Evolutionary conservation across 2,329 filamentous ascomycete genomes (phyloP).

Genomic region (Orbilia ellipsospora): DNA sequence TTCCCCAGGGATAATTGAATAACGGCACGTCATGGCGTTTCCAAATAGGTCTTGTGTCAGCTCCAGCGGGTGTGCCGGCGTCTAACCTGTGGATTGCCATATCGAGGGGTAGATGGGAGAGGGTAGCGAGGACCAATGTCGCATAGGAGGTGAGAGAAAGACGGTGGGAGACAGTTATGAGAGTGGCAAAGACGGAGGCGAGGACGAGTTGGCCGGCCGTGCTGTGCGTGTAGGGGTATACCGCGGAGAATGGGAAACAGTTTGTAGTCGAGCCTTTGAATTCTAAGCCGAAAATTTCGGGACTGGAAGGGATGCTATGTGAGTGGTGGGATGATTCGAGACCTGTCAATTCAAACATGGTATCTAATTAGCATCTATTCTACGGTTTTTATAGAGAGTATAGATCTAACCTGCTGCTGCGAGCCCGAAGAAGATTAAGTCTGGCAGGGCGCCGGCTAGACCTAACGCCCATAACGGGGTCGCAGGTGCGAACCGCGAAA

Average conservation of each 20-base stretch:
- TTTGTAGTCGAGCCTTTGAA: constrained; percentile 14
- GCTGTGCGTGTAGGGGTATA: constrained; percentile 19
- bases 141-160: constrained; percentile 9
- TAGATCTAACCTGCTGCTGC: constrained; percentile 6
- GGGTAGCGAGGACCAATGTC: constrained; percentile 15
- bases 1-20: constrained; percentile 34
- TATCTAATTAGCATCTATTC: neutral
- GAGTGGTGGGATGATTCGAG: constrained; percentile 7
- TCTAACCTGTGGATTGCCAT: constrained; percentile 14
- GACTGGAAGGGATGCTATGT: neutral
- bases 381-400: neutral
- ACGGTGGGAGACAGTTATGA: constrained; percentile 13
- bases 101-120: constrained; percentile 24
- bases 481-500: constrained; percentile 22
- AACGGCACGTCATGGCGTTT: constrained; percentile 25
- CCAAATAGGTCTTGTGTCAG: constrained; percentile 28
- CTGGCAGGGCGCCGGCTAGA: constrained; percentile 29
- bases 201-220: constrained; percentile 24
- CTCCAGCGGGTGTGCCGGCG: neutral
- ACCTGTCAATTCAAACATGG: neutral
- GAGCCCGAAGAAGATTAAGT: constrained; percentile 25
- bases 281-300: neutral
- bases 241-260: constrained; percentile 21
- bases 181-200: constrained; percentile 3
- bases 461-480: constrained; percentile 41